phyloP scores from a whole-genome alignment of 371 early-diverging fungal genomes.

The Mucor piriformis region DNA sequence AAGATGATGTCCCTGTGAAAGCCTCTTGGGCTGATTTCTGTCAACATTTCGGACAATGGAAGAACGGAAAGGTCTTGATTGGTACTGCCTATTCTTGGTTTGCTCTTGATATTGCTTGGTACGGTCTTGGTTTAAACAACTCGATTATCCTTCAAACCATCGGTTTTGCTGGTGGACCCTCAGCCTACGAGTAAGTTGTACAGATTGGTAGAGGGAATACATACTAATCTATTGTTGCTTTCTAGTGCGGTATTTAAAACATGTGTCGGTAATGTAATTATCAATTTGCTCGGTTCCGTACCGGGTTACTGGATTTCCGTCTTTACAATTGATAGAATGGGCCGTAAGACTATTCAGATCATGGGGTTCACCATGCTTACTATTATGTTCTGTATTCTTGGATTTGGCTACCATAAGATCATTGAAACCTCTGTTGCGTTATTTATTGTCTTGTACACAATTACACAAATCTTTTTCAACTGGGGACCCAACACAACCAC shows the following conservation, averaged over 20 bases:
- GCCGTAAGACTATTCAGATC: conserved; percentile 83
- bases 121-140: conserved; percentile 84
- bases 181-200: no score
- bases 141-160: conserved; percentile 68
- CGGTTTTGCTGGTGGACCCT: conserved; percentile 61
- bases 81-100: conserved; percentile 73
- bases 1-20: conserved; percentile 28
- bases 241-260: conserved; percentile 24
- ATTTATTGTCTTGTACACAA: conserved; percentile 75
- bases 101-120: conserved; percentile 86
- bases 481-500: conserved; percentile 85
- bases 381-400: conserved; percentile 48
- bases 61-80: conserved; percentile 58
- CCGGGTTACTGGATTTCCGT: conserved; percentile 45
- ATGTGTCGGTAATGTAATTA: conserved; percentile 59
- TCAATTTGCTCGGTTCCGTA: conserved; percentile 46
- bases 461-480: conserved; percentile 89
- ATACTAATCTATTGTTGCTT: no score
- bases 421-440: conserved; percentile 53
- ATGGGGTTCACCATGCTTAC: conserved; percentile 64
- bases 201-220: no score
- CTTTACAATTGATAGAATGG: conserved; percentile 78
- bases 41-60: conserved; percentile 58
- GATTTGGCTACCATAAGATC: conserved; percentile 52
- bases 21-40: conserved; percentile 63